A percentile compares a stretch with the other conserved stretches of the same genome.
phyloP scores from a whole-genome alignment of 225 moss, liverwort and hornwort species.

The Marchantia polymorpha region DNA sequence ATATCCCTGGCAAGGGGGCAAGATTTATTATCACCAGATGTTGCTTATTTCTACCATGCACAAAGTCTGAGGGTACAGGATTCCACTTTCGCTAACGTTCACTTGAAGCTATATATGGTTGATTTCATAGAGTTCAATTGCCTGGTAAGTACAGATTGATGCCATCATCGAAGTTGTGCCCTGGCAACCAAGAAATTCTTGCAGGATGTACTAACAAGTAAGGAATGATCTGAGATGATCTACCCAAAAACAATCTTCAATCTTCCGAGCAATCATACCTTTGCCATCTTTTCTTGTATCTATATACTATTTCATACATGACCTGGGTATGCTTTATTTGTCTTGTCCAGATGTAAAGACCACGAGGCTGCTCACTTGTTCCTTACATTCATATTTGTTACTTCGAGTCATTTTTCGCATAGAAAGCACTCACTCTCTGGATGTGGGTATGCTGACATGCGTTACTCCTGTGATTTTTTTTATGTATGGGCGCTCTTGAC shows the following conservation, averaged over 20 bases:
- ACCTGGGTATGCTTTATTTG: neutral
- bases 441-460: neutral
- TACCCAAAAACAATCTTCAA: neutral
- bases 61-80: neutral
- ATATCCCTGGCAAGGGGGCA: slow-evolving; percentile 2
- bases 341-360: neutral
- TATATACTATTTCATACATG: neutral
- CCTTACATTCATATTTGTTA: neutral
- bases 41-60: slow-evolving; percentile 11
- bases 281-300: neutral
- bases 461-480: neutral
- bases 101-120: neutral
- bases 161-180: neutral
- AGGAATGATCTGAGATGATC: neutral
- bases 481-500: neutral
- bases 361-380: neutral
- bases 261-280: too few relatives aligned
- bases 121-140: neutral
- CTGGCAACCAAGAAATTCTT: neutral
- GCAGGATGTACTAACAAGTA: neutral
- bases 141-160: neutral
- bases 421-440: neutral
- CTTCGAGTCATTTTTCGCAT: neutral
- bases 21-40: slow-evolving; percentile 1
- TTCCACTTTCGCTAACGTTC: neutral